Base-by-base conservation (phyloP, 2,329 filamentous ascomycete species). In the Pseudonectria buxi region DNA sequence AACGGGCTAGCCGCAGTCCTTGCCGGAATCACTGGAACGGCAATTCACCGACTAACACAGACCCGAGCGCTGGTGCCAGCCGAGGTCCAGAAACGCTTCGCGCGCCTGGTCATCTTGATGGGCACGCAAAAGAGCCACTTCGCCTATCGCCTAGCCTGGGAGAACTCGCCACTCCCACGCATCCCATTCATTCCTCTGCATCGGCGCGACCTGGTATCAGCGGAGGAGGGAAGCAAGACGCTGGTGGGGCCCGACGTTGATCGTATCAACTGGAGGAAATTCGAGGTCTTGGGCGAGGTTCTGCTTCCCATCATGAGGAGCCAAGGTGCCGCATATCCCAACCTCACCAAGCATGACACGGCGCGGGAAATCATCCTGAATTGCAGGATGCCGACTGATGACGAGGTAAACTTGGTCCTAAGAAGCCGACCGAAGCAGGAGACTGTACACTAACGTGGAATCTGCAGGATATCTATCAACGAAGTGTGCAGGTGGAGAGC, bases 251-350 rank as follows among this genome's bases (percentile, higher is more conserved):
- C 76, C 3, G 72, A 78, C 41, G 77, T 71, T 45, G 77, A 86
- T 44, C 72, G 86, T 33, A 86, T 98, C 57, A 96, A 96, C 58
- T 98, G 92, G 92, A 88, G 83, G 62, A 98, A 98, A 58, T 98
- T 96, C 53, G 90, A 96, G 61, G 83, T 98, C 24, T 80, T 96
- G 62, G 89, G 89, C 6, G 90, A 96, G 50, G 85, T 95, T 5
- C 74, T 96, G 35, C 70, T 95, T 40, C 83, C 86, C 3, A 81
- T 98, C 36, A 94, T 95, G 74, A 83, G 82, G 62, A 95, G 90
- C 53, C 89, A 96, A 61, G 84, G 85, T 35, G 79, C 79, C 32
- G 81, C 87, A 5, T 95, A 95, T 51, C 76, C 78, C 16, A 83
- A 81, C 43, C 66, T 90, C 43, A 67, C 69, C 24, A 80, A 73